Conservation (phyloP, 495 filamentous ascomycete genomes). For the Neurospora sp. region DNA sequence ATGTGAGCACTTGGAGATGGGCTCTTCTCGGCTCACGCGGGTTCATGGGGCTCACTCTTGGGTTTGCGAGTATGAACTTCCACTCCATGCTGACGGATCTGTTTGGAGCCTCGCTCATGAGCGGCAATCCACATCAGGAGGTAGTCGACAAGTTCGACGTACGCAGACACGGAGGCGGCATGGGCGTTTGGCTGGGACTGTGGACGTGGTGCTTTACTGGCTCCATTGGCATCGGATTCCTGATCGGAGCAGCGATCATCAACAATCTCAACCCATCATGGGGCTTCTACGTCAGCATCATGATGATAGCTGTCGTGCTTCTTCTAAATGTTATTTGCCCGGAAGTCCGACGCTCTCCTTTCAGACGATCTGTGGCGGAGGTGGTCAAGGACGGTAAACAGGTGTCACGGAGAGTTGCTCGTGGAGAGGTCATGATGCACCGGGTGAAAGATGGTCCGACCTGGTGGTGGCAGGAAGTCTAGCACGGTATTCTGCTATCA, state of each 20-base stretch:
- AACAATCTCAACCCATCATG: constrained; percentile 49
- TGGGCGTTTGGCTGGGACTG: constrained; percentile 67
- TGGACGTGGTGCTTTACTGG: constrained; percentile 68
- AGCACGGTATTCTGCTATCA: constrained; percentile 56
- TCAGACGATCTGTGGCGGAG: constrained; percentile 54
- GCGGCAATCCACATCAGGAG: constrained; percentile 60
- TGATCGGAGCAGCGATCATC: constrained; percentile 57
- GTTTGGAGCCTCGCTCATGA: constrained; percentile 63
- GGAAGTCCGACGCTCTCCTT: constrained; percentile 53
- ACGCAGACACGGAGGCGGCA: constrained; percentile 60
- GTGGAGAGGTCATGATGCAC: constrained; percentile 69
- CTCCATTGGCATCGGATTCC: constrained; percentile 56
- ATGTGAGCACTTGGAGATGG: constrained; percentile 43
- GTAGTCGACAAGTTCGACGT: constrained; percentile 51
- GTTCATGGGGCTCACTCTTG: constrained; percentile 55
- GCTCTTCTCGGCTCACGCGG: constrained; percentile 52
- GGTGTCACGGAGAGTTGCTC: constrained; percentile 48
- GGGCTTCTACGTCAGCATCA: constrained; percentile 64
- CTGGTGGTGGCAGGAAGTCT: constrained; percentile 67
- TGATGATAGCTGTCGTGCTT: constrained; percentile 49
- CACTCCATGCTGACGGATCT: constrained; percentile 59
- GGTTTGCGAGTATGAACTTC: constrained; percentile 69
- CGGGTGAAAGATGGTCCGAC: constrained; percentile 53
- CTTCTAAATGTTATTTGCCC: constrained; percentile 56
- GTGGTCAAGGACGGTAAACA: constrained; percentile 46